Conservation (phyloP, 306 rosid genomes). For the Quercus alba region DNA sequence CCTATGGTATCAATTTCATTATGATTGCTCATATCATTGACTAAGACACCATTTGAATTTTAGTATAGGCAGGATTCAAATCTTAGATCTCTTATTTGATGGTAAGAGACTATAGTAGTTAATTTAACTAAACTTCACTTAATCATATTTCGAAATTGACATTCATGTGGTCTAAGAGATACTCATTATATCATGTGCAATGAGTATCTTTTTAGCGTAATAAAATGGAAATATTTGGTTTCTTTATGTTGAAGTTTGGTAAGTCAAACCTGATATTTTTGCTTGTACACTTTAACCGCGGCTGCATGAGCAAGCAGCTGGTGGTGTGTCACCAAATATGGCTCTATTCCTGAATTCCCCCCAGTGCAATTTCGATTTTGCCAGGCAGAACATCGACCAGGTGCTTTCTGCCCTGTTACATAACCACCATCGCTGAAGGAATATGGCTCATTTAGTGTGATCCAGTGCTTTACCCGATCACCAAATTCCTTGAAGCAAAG, state of each 20-base stretch:
- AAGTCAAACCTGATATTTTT: slow-evolving; percentile 50
- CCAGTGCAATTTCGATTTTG: slow-evolving; percentile 45
- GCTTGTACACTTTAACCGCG: slow-evolving; percentile 41
- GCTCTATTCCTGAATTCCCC: slow-evolving; percentile 66
- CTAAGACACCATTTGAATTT: too few relatives aligned
- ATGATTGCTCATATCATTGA: too few relatives aligned
- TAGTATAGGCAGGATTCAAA: too few relatives aligned
- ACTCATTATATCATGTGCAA: background rate
- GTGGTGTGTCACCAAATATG: slow-evolving; percentile 57
- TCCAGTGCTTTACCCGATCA: slow-evolving; percentile 68
- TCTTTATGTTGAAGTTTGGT: too few relatives aligned
- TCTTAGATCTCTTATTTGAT: too few relatives aligned
- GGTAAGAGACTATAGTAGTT: too few relatives aligned
- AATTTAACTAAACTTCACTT: too few relatives aligned
- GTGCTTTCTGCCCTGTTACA: slow-evolving; percentile 44
- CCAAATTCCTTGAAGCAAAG: slow-evolving; percentile 67
- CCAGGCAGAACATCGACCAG: slow-evolving; percentile 66
- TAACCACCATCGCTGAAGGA: slow-evolving; percentile 40
- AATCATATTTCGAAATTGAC: background rate
- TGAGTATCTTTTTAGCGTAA: background rate
- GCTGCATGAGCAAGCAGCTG: slow-evolving; percentile 67
- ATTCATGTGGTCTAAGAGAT: background rate
- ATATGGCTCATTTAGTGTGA: slow-evolving; percentile 63
- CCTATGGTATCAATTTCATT: too few relatives aligned
- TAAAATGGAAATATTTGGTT: background rate